Evolutionary conservation across 1,284 basidiomycete genomes (phyloP).

Genomic region (Pholiota adiposa): DNA sequence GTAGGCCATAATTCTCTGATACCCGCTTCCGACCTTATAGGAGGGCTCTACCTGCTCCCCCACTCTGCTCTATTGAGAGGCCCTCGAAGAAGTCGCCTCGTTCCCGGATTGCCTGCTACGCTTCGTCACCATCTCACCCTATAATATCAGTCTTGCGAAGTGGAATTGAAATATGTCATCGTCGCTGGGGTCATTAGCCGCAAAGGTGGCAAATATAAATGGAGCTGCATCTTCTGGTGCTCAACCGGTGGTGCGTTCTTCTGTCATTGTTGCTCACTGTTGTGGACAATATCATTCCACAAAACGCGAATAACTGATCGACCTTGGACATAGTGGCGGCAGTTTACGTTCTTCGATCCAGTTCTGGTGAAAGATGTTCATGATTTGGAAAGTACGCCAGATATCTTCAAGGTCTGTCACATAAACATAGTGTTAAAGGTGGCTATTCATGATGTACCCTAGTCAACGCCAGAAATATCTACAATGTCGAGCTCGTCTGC

Average conservation of each 20-base stretch:
- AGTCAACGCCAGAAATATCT: constrained; percentile 77
- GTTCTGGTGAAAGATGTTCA: constrained; percentile 80
- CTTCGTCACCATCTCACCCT: neutral
- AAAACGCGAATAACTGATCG: constrained; percentile 5
- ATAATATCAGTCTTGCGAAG: neutral
- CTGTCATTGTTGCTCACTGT: neutral
- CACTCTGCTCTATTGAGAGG: neutral
- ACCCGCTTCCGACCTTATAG: neutral
- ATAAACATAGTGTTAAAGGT: neutral
- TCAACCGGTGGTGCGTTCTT: constrained; percentile 43
- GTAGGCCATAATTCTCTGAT: neutral
- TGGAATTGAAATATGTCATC: constrained; percentile 22
- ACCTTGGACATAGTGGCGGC: constrained; percentile 64
- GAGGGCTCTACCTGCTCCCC: neutral
- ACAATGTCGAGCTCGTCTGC: constrained; percentile 62
- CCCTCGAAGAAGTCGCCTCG: neutral
- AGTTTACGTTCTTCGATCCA: constrained; percentile 83
- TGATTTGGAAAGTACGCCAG: constrained; percentile 74
- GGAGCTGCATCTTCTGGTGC: constrained; percentile 27
- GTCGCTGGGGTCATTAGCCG: constrained; percentile 20
- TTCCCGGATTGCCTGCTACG: neutral
- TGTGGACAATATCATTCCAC: neutral
- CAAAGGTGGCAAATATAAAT: constrained; percentile 24
- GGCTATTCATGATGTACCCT: neutral
- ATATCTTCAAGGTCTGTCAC: constrained; percentile 70